A percentile compares a stretch with the other conserved stretches of the same genome.
Evolutionary conservation across 768 basidiomycete genomes (phyloP).

Genomic region (Termitomyces sp.): DNA sequence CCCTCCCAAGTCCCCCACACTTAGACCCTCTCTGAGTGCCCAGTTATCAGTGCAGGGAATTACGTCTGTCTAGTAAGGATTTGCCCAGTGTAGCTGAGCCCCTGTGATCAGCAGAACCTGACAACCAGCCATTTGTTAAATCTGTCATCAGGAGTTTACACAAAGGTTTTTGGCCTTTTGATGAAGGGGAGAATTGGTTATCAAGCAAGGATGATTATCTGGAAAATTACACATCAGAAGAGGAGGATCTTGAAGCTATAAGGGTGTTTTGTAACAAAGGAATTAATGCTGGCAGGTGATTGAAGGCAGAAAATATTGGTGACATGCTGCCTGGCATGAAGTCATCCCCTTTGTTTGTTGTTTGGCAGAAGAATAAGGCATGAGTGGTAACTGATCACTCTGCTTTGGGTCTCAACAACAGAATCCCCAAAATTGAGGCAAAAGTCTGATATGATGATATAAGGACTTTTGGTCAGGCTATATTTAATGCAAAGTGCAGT

Average conservation of each 20-base stretch:
- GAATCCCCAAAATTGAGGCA: slow-evolving; percentile 8
- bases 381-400: slow-evolving; percentile 26
- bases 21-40: no score
- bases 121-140: slow-evolving; percentile 24
- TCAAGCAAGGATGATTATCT: no score
- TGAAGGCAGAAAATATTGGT: neutral
- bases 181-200: slow-evolving; percentile 22
- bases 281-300: no score
- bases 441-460: slow-evolving; percentile 14
- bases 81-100: no score
- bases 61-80: no score
- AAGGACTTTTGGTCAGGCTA: slow-evolving; percentile 1
- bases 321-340: slow-evolving; percentile 25
- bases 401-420: slow-evolving; percentile 17
- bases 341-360: slow-evolving; percentile 24
- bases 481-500: slow-evolving; percentile 11
- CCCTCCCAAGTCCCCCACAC: no score
- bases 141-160: slow-evolving; percentile 22
- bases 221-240: no score
- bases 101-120: no score
- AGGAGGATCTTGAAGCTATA: no score
- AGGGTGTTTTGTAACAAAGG: no score
- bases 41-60: no score
- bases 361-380: slow-evolving; percentile 25
- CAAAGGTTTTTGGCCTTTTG: slow-evolving; percentile 27